phyloP scores from a whole-genome alignment of 192 early-diverging fungal species.

The Coemansia sp. region DNA sequence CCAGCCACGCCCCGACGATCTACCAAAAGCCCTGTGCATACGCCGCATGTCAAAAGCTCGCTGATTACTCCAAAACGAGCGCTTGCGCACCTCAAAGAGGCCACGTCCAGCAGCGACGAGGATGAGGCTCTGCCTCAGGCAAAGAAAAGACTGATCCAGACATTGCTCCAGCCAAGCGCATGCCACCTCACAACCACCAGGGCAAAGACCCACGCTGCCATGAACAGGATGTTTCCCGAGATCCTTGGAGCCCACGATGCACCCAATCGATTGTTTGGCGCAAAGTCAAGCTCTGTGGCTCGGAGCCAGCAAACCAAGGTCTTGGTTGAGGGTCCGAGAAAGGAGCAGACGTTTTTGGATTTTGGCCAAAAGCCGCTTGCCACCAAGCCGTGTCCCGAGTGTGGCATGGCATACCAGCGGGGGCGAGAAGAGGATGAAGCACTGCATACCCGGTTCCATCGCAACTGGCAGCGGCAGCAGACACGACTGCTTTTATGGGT shows the following conservation, averaged over 20 bases:
- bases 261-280: background rate
- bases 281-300: background rate
- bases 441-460: conserved; percentile 40
- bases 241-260: background rate
- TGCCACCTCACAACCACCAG: background rate
- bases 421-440: conserved; percentile 48
- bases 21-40: background rate
- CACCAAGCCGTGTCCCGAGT: conserved; percentile 27
- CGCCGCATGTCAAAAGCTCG: background rate
- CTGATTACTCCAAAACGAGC: conserved; percentile 3
- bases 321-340: conserved; percentile 1
- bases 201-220: background rate
- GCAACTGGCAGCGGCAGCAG: conserved; percentile 27
- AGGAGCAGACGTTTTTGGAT: conserved; percentile 49
- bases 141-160: conserved; percentile 34
- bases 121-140: background rate
- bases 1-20: background rate
- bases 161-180: conserved; percentile 11
- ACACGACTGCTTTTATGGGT: conserved; percentile 15
- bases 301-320: background rate
- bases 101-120: background rate
- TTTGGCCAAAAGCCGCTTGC: conserved; percentile 48
- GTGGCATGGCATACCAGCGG: conserved; percentile 52
- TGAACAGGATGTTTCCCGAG: background rate
- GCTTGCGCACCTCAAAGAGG: background rate